Base-by-base conservation (phyloP, 2,329 filamentous ascomycete genomes). In the Dendrostoma leiphaemia region DNA sequence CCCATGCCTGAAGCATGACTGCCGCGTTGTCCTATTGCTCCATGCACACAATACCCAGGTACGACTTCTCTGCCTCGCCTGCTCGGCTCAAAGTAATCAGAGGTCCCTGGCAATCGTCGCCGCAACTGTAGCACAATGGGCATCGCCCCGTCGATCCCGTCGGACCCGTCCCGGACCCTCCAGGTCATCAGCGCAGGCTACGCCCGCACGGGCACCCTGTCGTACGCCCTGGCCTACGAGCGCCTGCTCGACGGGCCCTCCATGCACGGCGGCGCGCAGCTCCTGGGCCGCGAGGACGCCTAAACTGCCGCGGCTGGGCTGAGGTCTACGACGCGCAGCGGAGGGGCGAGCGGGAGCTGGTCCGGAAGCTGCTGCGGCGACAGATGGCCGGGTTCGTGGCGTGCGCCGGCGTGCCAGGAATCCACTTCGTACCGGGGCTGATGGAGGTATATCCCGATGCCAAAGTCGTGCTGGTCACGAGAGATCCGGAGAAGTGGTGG, bases 401-500 rank as follows among this genome's bases (percentile, higher is more conserved):
- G 10, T 67, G 68, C 24, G 71, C 71, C 19, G 75, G 77, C 58
- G 56, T 67, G 9, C 74, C 74, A 1, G 65, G 64, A 3, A 63
- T 63, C 24, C 64, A 69, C 45, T 65, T 75, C 17, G 65, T 74
- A 15, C 64, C 67, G 24, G 73, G 76, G 51, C 60, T 77, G 26
- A 56, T 75, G 53, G 66, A 70, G 32, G 54, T 76, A 21, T 76
- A 75, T 53, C 74, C 74, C 0, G 66, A 75, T 32, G 74, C 74
- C 13, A 70, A 68, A 46, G 72, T 76, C 24, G 69, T 77, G 21
- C 67, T 66, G 58, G 68, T 69, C 1, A 62, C 60, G 3, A 63
- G 67, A 21, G 62, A 68, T 55, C 63, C 62, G 8, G 60, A 62
- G 17, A 61, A 59, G 40, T 69, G 67, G 67, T 64, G 60, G 62